Percentiles rank a stretch among this genome's conserved stretches.
These are phyloP conservation scores for Trichomonas gallinae DNA, from an alignment of 208 protist genomes.

Conservation along the genomic window DNA sequence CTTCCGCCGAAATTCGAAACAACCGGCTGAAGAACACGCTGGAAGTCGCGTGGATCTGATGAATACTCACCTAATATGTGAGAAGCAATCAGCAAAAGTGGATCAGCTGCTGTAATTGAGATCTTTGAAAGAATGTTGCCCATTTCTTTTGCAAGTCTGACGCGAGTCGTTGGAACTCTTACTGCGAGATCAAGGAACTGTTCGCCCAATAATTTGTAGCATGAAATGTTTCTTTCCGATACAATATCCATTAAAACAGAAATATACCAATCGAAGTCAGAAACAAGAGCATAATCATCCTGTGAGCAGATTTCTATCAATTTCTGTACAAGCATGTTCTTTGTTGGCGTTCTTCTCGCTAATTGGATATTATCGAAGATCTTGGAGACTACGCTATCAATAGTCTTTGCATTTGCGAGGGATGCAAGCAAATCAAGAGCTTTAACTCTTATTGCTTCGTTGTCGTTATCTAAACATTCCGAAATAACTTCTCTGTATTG, in stretches of 20 bases:
- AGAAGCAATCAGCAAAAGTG: neutral
- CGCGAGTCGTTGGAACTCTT: neutral
- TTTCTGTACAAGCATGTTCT: neutral
- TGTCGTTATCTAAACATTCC: neutral
- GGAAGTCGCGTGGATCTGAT: neutral
- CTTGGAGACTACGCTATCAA: neutral
- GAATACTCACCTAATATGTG: neutral
- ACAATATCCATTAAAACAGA: neutral
- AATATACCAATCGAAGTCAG: constrained; percentile 9
- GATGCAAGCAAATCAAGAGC: neutral
- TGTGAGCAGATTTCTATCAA: neutral
- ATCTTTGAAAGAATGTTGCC: neutral
- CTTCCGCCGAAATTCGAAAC: neutral
- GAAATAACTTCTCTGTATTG: neutral
- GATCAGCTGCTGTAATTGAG: no score
- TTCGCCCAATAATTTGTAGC: neutral
- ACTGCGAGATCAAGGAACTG: neutral
- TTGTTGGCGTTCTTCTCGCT: neutral
- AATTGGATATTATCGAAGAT: neutral
- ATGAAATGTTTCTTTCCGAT: neutral
- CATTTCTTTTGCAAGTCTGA: neutral
- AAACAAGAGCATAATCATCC: neutral
- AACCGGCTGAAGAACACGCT: neutral
- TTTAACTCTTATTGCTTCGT: neutral
- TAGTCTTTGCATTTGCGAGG: neutral